A percentile compares a stretch with the other conserved stretches of the same genome.
Conservation (phyloP, 306 rosid species). For the Gastrolobium bilobum region DNA sequence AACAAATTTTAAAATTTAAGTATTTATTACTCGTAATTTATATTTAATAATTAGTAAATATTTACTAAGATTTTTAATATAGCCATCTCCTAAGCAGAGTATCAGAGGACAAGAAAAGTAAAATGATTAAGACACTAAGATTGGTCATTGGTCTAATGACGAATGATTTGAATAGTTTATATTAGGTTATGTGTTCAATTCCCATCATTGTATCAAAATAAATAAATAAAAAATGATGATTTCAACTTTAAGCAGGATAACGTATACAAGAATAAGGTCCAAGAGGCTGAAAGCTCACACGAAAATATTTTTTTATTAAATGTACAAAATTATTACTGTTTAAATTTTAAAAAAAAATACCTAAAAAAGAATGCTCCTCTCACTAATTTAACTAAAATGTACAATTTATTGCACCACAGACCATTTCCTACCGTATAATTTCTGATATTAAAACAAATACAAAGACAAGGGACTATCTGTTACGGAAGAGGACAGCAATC, state of each 20-base stretch:
- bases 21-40: no score
- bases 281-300: constrained; percentile 28
- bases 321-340: constrained; percentile 47
- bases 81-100: no score
- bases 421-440: constrained; percentile 33
- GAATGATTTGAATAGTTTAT: no score
- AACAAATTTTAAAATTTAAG: no score
- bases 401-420: constrained; percentile 45
- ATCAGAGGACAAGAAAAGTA: no score
- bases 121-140: no score
- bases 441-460: constrained; percentile 39
- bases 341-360: neutral
- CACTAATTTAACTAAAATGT: constrained; percentile 45
- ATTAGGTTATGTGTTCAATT: no score
- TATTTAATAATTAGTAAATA: no score
- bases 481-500: constrained; percentile 5
- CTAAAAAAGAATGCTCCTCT: constrained; percentile 37
- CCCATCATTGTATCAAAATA: no score
- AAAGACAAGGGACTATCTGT: constrained; percentile 19
- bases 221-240: neutral
- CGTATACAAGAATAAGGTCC: constrained; percentile 21
- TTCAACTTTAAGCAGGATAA: neutral
- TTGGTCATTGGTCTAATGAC: no score
- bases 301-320: constrained; percentile 31
- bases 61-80: no score